These are phyloP conservation scores for Rhododendron mucronatum DNA, from an alignment of 148 eudicot species.

Conservation along the genomic window DNA sequence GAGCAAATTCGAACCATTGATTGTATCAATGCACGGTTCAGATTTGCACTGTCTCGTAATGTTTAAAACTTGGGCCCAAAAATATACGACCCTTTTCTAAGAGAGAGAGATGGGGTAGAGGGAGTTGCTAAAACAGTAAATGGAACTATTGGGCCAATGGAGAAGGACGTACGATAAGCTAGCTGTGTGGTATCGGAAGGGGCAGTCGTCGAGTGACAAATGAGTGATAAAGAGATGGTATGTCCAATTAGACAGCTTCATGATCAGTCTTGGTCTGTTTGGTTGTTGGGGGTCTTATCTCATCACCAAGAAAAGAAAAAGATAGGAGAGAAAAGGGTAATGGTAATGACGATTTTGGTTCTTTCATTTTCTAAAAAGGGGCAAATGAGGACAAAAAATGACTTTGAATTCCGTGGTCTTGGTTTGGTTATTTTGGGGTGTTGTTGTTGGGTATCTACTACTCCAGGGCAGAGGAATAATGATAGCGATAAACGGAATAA, in stretches of 20 bases:
- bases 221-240: neutral
- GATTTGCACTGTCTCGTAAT: too few species aligned
- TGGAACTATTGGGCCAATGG: neutral
- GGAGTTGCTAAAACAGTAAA: neutral
- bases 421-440: neutral
- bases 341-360: neutral
- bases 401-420: neutral
- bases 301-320: neutral
- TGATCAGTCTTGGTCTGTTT: neutral
- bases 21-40: too few species aligned
- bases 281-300: neutral
- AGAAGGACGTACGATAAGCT: neutral
- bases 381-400: conserved; percentile 9
- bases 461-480: neutral
- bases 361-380: neutral
- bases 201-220: neutral
- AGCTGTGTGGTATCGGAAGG: neutral
- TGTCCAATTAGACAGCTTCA: neutral
- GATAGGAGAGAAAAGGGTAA: neutral
- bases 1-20: too few species aligned
- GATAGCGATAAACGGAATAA: neutral
- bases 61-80: too few species aligned
- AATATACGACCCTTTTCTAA: too few species aligned
- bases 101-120: neutral
- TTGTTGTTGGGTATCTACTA: neutral